Percentiles rank a stretch among this genome's conserved stretches.
phyloP scores from a whole-genome alignment of 2,329 filamentous ascomycete species.

The Phaeosphaeriaceae sp. region DNA sequence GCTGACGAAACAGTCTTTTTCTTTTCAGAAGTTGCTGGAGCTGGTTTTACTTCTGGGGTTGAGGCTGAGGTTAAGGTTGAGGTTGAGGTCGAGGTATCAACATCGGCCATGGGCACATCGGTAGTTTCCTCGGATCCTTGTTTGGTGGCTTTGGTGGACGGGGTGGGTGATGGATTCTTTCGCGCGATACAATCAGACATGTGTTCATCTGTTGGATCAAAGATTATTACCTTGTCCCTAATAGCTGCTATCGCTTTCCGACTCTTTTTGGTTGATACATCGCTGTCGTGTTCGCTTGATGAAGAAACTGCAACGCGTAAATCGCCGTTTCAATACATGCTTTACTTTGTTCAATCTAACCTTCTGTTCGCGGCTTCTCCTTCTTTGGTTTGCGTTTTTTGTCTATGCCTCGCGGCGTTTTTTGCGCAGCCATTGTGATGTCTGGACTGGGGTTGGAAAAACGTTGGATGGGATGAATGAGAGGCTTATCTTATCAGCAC shows the following conservation, averaged over 20 bases:
- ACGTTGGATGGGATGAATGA: slow-evolving; percentile 29
- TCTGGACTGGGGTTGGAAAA: slow-evolving; percentile 10
- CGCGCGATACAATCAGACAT: not conserved
- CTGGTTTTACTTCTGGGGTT: slow-evolving; percentile 8
- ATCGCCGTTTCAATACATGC: not conserved
- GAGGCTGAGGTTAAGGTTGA: too few species aligned
- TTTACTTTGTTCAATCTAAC: slow-evolving; percentile 11
- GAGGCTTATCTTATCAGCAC: slow-evolving; percentile 36
- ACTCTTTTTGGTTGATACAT: slow-evolving; percentile 24
- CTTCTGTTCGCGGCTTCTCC: slow-evolving; percentile 38
- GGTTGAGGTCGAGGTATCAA: not conserved
- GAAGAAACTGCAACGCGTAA: slow-evolving; percentile 36
- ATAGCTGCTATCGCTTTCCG: slow-evolving; percentile 7
- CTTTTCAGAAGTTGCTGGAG: slow-evolving; percentile 6
- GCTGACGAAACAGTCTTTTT: slow-evolving; percentile 2
- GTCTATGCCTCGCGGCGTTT: slow-evolving; percentile 17
- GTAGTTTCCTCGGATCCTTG: slow-evolving; percentile 7
- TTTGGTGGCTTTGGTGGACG: slow-evolving; percentile 4
- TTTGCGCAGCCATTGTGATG: slow-evolving; percentile 32
- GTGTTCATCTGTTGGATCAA: not conserved
- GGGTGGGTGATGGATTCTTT: slow-evolving; percentile 6
- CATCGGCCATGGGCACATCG: slow-evolving; percentile 30
- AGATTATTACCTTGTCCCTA: not conserved
- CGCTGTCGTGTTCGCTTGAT: slow-evolving; percentile 41
- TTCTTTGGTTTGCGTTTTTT: slow-evolving; percentile 39